Conservation (phyloP, 1,284 basidiomycete genomes). For the Ceratobasidium sp. region DNA sequence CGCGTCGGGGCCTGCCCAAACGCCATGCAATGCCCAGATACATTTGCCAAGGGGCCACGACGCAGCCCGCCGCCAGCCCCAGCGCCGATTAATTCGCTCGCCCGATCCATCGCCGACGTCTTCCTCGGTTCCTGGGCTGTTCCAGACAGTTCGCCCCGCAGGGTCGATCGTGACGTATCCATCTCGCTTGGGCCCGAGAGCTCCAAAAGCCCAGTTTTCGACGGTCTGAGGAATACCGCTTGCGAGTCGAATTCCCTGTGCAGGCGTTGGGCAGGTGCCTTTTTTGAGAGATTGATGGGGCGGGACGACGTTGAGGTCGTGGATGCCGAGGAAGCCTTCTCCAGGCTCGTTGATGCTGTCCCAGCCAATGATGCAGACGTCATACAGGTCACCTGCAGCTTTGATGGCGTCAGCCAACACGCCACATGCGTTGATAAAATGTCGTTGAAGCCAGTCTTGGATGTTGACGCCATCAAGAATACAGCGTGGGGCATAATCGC, state of each 20-base stretch:
- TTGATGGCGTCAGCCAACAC: slow-evolving; percentile 79
- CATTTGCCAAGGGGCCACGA: slow-evolving; percentile 88
- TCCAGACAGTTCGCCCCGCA: slow-evolving; percentile 79
- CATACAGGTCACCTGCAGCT: slow-evolving; percentile 78
- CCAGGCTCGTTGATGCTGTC: slow-evolving; percentile 96
- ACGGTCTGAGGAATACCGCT: slow-evolving; percentile 88
- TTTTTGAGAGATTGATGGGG: slow-evolving; percentile 79
- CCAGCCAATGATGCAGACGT: slow-evolving; percentile 94
- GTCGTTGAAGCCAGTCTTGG: slow-evolving; percentile 91
- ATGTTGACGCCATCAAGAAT: slow-evolving; percentile 93
- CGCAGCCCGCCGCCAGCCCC: slow-evolving; percentile 83
- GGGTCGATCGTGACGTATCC: slow-evolving; percentile 87
- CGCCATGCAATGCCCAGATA: slow-evolving; percentile 92
- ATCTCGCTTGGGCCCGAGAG: slow-evolving; percentile 79
- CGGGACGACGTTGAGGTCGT: slow-evolving; percentile 75
- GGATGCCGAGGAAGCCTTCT: slow-evolving; percentile 84
- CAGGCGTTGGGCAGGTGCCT: slow-evolving; percentile 86
- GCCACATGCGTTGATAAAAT: slow-evolving; percentile 83
- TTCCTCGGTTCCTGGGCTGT: slow-evolving; percentile 60
- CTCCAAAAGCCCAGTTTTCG: slow-evolving; percentile 85
- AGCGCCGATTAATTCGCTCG: slow-evolving; percentile 55
- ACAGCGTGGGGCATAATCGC: slow-evolving; percentile 89
- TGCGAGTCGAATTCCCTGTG: slow-evolving; percentile 85
- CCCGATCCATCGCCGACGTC: slow-evolving; percentile 45
- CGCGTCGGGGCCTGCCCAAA: slow-evolving; percentile 80